Evolutionary conservation across 1,139 yeast species (phyloP), one percentile per base, ranked within the genome.

Genomic region (Debaryomyces nepalensis): DNA sequence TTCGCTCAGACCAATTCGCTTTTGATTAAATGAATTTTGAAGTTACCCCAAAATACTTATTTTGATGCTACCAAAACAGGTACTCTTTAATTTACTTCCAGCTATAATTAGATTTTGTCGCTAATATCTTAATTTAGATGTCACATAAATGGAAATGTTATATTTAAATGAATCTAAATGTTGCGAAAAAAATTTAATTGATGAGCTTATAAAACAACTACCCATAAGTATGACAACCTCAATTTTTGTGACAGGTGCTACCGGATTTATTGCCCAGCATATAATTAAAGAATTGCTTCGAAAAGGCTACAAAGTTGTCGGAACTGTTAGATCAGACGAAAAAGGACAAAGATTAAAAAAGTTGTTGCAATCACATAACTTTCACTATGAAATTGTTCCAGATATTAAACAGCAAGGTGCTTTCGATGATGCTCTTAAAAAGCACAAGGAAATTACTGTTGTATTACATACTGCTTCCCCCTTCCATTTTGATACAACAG

Each of bases 241-340:
- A 14, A 66, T 66, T 20, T 65, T 68, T 39, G 68, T 71, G 12
- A 59, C 74, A 11, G 75, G 76, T 15, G 75, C 72, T 24, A 59
- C 67, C 19, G 75, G 75, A 3, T 70, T 58, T 46, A 62, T 70
- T 42, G 75, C 73, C n/a, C 60, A 58, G 43, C 61, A 61, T 40
- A 54, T 66, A 10, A 52, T 61, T 32, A 52, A 61, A 43, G 49
- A 44, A 23, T 60, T 64, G 26, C 35, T 68, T 22, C 52, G 49
- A 3, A 48, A 59, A 29, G 63, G 61, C 10, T 67, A 68, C 50
- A 47, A 47, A 11, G 74, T 70, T 2, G 51, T 67, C 15, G 75
- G 73, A 5, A 51, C 71, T 2, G 75, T 68, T 8, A 59, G 77
- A 55, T 55, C 70, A 3, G 46, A 48, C 1, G 58, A 52, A 11